phyloP scores from a whole-genome alignment of 2,329 filamentous ascomycete genomes.

The Zymoseptoria passerinii region DNA sequence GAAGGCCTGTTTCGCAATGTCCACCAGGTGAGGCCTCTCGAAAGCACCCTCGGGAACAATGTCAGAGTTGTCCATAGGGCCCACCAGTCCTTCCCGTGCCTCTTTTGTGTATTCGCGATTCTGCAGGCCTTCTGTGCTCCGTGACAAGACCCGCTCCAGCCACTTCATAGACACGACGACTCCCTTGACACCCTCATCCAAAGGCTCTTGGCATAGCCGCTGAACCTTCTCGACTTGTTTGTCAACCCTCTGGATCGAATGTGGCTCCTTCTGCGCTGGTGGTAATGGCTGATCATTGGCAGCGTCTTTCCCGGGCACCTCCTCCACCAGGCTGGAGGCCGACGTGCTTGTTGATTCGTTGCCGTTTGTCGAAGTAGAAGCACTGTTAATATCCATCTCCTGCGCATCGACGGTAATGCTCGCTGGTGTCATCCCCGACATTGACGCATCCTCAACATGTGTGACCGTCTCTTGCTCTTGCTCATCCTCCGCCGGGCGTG shows the following conservation, averaged over 20 bases:
- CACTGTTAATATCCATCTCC: conserved; percentile 4
- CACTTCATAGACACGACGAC: conserved; percentile 73
- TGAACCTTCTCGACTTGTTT: conserved; percentile 68
- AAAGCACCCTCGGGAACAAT: conserved; percentile 47
- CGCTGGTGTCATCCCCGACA: conserved; percentile 15
- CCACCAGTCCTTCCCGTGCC: conserved; percentile 56
- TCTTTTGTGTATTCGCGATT: conserved; percentile 50
- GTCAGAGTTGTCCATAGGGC: conserved; percentile 80
- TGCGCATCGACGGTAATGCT: not conserved
- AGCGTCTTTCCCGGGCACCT: not conserved
- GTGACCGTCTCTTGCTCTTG: conserved; percentile 6
- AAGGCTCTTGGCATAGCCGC: conserved; percentile 41
- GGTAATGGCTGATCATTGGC: not conserved
- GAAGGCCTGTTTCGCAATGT: conserved; percentile 39
- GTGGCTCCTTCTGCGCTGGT: conserved; percentile 5
- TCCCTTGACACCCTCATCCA: conserved; percentile 64
- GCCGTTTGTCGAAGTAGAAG: not conserved
- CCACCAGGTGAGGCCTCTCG: conserved; percentile 16
- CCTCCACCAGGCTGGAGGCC: not conserved
- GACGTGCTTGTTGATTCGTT: not conserved
- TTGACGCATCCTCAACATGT: conserved; percentile 13
- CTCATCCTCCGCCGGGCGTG: conserved; percentile 9
- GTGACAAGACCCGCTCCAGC: conserved; percentile 64
- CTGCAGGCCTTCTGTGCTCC: conserved; percentile 51
- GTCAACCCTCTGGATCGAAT: conserved; percentile 37